Evolutionary conservation across 2,329 filamentous ascomycete species (phyloP), one percentile per base, ranked within the genome.

Genomic region (Gaeumannomyces sp.): DNA sequence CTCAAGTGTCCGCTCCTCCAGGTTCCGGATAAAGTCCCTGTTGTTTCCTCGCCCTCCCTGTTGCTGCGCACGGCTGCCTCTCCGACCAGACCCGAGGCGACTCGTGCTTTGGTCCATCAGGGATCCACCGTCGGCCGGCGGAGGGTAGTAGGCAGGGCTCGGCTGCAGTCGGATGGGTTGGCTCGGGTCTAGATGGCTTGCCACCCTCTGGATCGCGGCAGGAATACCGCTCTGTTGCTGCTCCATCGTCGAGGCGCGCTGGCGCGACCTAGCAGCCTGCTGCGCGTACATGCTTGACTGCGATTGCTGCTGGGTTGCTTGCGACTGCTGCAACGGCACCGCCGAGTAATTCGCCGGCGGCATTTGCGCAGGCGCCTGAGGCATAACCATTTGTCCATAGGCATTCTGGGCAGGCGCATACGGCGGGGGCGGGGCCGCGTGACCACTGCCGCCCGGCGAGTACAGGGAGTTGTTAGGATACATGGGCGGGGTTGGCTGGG

Each of bases 111-210:
- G 85, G 61, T 88, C 84, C 67, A 91, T 85, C 11, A 82, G 78
- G 27, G 86, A 83, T 71, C 92, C 88, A 13, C 92, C 91, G 69
- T 98, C 94, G 8, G 90, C 88, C 2, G 94, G 91, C 27, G 95
- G 95, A 14, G 95, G 95, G 71, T 98, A 99, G 77, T 99, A 99
- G 1, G 95, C 95, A 6, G 95, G 95, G 71, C 93, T 97, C 2
- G 95, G 95, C 74, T 99, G 95, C 65, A 98, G 78, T 62, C 95
- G 87, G 72, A 99, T 98, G 0, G 95, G 95, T 66, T 93, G 91
- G 71, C 88, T 98, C 1, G 95, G 95, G 73, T 99, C 95, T 59
- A 99, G 85, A 76, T 98, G 94, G 74, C 93, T 97, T 58, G 95
- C 95, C 28, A 99, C 95, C 70, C 95, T 85, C 77, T 99, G 95